These are phyloP conservation scores for Colletotrichum acutatum DNA, from an alignment of 2,329 filamentous ascomycete genomes.

Conservation along the genomic window DNA sequence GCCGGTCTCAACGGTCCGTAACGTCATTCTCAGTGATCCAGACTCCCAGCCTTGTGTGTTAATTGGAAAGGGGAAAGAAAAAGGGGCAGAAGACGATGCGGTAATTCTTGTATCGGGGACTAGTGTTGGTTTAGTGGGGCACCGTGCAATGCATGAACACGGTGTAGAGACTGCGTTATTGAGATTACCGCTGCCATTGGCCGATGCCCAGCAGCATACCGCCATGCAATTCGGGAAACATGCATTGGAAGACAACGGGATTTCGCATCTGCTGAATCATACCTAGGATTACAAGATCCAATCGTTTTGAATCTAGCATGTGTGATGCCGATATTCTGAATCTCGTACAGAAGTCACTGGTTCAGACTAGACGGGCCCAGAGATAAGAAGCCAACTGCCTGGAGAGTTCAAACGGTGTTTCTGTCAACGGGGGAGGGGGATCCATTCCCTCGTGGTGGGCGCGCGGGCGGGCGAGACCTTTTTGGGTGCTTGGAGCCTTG, in stretches of 20 bases:
- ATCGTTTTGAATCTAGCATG: background rate
- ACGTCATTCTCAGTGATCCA: background rate
- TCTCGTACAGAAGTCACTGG: background rate
- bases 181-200: background rate
- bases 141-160: constrained; percentile 7
- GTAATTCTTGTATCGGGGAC: constrained; percentile 17
- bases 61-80: background rate
- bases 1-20: background rate
- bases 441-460: constrained; percentile 18
- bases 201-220: background rate
- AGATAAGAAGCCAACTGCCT: background rate
- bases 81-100: background rate
- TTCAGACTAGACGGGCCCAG: background rate
- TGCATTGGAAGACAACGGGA: background rate
- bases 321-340: background rate
- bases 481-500: background rate
- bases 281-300: too few relatives aligned
- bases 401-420: constrained; percentile 27
- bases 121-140: constrained; percentile 1
- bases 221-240: constrained; percentile 9
- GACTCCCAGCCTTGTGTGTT: background rate
- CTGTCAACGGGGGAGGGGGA: background rate
- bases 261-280: constrained; percentile 1
- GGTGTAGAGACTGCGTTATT: background rate
- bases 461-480: constrained; percentile 9